phyloP scores from a whole-genome alignment of 768 basidiomycete genomes.

The Tulasnella sp. region DNA sequence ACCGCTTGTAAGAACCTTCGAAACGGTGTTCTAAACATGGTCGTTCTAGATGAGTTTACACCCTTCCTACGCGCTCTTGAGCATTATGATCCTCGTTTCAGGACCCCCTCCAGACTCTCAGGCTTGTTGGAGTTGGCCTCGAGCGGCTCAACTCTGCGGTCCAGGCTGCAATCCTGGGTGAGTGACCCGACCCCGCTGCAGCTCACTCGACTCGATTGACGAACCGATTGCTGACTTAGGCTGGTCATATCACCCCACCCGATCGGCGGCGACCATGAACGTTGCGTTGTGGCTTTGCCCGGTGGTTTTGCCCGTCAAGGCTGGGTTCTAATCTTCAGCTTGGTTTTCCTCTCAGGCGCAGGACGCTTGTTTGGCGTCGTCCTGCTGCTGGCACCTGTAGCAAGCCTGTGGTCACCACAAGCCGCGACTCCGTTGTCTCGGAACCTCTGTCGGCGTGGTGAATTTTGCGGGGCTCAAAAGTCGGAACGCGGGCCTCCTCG shows the following conservation, averaged over 20 bases:
- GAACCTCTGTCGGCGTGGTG: neutral
- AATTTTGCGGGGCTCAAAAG: neutral
- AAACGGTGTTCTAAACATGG: neutral
- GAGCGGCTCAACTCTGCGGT: neutral
- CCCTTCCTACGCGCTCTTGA: neutral
- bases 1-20: neutral
- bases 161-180: neutral
- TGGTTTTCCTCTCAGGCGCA: neutral
- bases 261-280: neutral
- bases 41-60: neutral
- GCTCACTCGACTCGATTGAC: neutral
- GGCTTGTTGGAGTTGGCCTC: neutral
- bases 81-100: neutral
- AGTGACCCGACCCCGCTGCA: neutral
- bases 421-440: neutral
- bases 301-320: neutral
- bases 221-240: neutral
- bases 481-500: neutral
- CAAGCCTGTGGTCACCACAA: neutral
- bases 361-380: neutral
- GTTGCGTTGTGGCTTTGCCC: neutral
- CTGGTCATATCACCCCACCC: neutral
- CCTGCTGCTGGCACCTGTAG: neutral
- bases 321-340: neutral
- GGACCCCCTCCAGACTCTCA: neutral